phyloP scores from a whole-genome alignment of 2,329 filamentous ascomycete species.

The Microcera coccophila region DNA sequence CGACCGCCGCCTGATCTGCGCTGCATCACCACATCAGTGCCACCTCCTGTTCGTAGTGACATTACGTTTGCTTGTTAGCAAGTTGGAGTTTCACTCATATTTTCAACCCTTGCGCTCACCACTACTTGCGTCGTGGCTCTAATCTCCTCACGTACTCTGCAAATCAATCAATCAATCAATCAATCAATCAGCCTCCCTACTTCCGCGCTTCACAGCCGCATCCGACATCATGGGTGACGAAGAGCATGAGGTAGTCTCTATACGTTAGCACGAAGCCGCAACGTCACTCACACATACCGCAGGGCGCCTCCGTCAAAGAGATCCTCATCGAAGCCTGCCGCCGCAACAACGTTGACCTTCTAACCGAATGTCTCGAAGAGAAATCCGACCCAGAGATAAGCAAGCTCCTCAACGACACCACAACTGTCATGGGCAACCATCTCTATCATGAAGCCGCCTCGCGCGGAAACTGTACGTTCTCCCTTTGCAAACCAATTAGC shows the following conservation, averaged over 20 bases:
- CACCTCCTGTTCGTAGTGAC: slow-evolving; percentile 4
- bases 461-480: slow-evolving; percentile 77
- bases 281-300: neutral
- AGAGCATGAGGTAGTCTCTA: slow-evolving; percentile 34
- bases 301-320: slow-evolving; percentile 85
- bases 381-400: slow-evolving; percentile 64
- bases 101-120: slow-evolving; percentile 7
- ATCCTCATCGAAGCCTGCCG: slow-evolving; percentile 89
- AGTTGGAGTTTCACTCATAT: neutral
- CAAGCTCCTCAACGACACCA: slow-evolving; percentile 77
- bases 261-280: neutral
- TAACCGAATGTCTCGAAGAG: slow-evolving; percentile 66
- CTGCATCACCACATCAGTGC: slow-evolving; percentile 4
- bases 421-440: slow-evolving; percentile 81
- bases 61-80: neutral
- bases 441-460: slow-evolving; percentile 85
- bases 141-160: neutral
- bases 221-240: slow-evolving; percentile 29
- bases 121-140: slow-evolving; percentile 11
- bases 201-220: neutral
- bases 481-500: too few relatives aligned
- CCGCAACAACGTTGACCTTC: slow-evolving; percentile 83
- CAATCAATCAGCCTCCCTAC: too few relatives aligned
- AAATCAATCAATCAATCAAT: too few relatives aligned
- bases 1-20: neutral